These are phyloP conservation scores for Podochytrium sp. DNA, from an alignment of 192 early-diverging fungal species.

Conservation along the genomic window DNA sequence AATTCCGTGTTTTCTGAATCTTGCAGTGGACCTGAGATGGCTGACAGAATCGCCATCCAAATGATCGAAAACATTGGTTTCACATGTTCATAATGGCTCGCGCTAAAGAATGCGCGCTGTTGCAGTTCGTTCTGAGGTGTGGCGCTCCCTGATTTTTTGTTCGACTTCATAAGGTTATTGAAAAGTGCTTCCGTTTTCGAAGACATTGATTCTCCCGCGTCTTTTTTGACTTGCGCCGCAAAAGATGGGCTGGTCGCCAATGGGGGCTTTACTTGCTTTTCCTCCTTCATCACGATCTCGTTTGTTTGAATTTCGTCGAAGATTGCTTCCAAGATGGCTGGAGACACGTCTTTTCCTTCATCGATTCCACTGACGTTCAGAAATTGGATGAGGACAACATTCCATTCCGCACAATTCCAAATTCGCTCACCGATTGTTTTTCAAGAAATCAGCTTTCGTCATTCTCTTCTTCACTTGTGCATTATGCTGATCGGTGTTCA, in stretches of 20 bases:
- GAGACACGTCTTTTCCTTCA: constrained; percentile 78
- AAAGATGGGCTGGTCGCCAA: background rate
- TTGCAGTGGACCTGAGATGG: constrained; percentile 82
- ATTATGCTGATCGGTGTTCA: constrained; percentile 93
- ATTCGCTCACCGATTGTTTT: constrained; percentile 70
- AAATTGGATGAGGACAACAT: background rate
- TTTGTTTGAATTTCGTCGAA: constrained; percentile 83
- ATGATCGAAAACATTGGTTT: constrained; percentile 89
- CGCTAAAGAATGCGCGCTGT: constrained; percentile 37
- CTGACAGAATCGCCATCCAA: constrained; percentile 88
- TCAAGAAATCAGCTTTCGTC: constrained; percentile 83
- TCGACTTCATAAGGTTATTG: constrained; percentile 45
- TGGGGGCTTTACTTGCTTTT: constrained; percentile 51
- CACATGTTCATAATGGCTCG: constrained; percentile 84
- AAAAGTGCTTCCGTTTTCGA: constrained; percentile 54
- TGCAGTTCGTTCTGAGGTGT: constrained; percentile 3
- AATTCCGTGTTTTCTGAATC: constrained; percentile 77
- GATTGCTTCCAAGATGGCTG: constrained; percentile 68
- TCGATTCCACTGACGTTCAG: constrained; percentile 72
- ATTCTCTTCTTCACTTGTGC: constrained; percentile 85
- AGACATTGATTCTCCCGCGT: constrained; percentile 46
- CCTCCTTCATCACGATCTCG: constrained; percentile 95
- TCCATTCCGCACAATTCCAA: background rate
- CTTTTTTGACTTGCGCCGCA: background rate
- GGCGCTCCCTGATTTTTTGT: constrained; percentile 14